Base-by-base conservation (phyloP, 2,329 filamentous ascomycete genomes). In the Monilinia laxa region DNA sequence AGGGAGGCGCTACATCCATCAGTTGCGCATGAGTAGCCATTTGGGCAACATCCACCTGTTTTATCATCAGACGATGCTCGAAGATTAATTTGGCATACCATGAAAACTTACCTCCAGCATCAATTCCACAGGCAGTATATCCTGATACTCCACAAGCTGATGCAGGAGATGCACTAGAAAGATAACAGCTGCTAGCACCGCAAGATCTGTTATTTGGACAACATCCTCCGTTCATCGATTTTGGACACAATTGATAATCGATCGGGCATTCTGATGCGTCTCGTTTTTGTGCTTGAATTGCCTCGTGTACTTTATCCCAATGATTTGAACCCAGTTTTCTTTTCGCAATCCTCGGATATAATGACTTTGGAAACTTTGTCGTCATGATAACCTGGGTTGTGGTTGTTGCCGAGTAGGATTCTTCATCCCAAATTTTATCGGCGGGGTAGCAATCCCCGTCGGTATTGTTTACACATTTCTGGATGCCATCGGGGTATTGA, bases 181-280 rank as follows among this genome's bases (percentile, higher is more conserved):
- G 75, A 2, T 77, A 71, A 71, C 85, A 87, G 18, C 73, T 76
- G 25, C 74, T 76, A 54, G 76, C 76, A 2, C 77, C 83, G 73
- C 84, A 86, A 4, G 76, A 76, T 68, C 83, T 84, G 63, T 79
- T 75, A 20, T 79, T 75, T 1, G 83, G 82, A 69, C 74, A 76
- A 62, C 74, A 76, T 23, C 73, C 74, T 51, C 74, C 74, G 57
- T 70, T 71, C 58, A 76, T 56, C 20, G 72, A 73, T 31, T 71
- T 62, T 25, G 74, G 71, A 52, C 75, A 76, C 35, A 74, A 25
- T 56, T 72, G 65, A 62, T 71, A 75, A 35, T 71, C 69, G 18
- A 58, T 51, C 31, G 71, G 71, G 68, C 75, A 76, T 58, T 68
- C 45, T 38, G 68, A 66, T 25, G 69, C 70, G 65, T 73, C 71